Evolutionary conservation across 371 early-diverging fungal genomes (phyloP).

Genomic region (Lichtheimia ornata): DNA sequence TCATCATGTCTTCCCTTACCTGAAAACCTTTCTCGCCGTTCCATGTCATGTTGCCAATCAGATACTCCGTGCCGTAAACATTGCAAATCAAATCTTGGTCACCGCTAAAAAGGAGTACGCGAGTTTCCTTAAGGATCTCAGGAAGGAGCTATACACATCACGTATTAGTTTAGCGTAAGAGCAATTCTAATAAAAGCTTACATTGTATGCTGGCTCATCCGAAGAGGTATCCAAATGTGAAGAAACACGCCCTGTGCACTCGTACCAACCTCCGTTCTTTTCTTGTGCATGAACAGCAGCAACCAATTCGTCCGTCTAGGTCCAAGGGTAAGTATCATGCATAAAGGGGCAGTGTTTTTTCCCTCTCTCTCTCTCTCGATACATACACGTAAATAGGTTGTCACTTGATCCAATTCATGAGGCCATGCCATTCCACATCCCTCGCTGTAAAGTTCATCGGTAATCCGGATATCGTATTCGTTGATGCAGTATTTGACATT

Average conservation of each 20-base stretch:
- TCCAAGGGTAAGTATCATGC: not conserved
- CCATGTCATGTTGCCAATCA: slow-evolving; percentile 78
- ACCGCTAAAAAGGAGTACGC: slow-evolving; percentile 68
- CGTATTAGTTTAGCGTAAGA: too few species aligned
- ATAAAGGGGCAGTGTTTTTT: too few species aligned
- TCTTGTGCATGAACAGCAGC: slow-evolving; percentile 61
- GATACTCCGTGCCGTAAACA: slow-evolving; percentile 66
- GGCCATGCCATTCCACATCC: slow-evolving; percentile 82
- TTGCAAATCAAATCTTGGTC: slow-evolving; percentile 86
- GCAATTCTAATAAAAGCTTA: slow-evolving; percentile 16
- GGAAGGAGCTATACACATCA: slow-evolving; percentile 42
- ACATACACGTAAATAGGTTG: slow-evolving; percentile 61
- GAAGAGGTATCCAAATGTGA: slow-evolving; percentile 46
- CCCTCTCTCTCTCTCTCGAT: not conserved
- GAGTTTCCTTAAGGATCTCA: slow-evolving; percentile 52
- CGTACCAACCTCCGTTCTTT: slow-evolving; percentile 57
- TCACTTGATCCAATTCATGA: slow-evolving; percentile 61
- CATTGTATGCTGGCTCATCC: slow-evolving; percentile 49
- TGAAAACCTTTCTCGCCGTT: slow-evolving; percentile 66
- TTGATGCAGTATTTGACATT: slow-evolving; percentile 63
- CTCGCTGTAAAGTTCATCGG: slow-evolving; percentile 47
- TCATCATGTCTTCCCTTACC: slow-evolving; percentile 33
- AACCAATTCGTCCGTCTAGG: slow-evolving; percentile 56
- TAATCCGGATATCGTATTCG: slow-evolving; percentile 76
- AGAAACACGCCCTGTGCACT: slow-evolving; percentile 62